Evolutionary conservation across 2,329 filamentous ascomycete species (phyloP), one percentile per base, ranked within the genome.

Genomic region (Ramichloridium luteum): DNA sequence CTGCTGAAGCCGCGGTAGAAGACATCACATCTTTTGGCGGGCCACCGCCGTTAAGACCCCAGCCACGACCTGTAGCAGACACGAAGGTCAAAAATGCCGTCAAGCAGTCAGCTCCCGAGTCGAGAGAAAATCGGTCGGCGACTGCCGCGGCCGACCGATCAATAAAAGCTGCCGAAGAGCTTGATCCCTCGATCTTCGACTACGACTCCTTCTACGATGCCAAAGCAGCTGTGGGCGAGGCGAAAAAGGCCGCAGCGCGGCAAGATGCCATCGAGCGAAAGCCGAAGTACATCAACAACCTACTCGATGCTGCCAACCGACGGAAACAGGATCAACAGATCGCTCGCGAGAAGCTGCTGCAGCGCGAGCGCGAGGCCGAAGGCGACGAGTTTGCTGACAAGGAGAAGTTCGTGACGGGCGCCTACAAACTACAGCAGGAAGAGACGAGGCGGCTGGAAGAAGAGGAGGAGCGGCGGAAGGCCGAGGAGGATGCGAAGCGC

Each of bases 181-280:
- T 79, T 6, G 82, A 90, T 47, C 63, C 80, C 2, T 77, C 73
- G 29, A 76, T 90, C 44, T 90, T 86, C 62, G 82, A 90, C 58
- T 92, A 90, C 60, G 83, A 92, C 53, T 70, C 70, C 2, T 80
- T 83, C 13, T 86, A 84, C 59, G 81, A 88, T 46, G 79, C 77
- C 1, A 64, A 88, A 25, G 78, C 82, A 43, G 60, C 62, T 2
- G 51, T 58, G 10, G 49, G 52, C 3, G 70, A 73, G 11, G 67
- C 74, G 37, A 69, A 72, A 44, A 68, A 68, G 36, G 63, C 61
- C 4, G 66, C 65, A 5, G 61, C 63, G 28, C 62, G 64, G 27
- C 62, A 63, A 32, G 67, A 68, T 31, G 68, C 70, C 3, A 57
- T 62, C 2, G 70, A 77, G 47, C 65, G 74, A 25, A 74, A 74